A percentile compares a stretch with the other conserved stretches of the same genome.
Evolutionary conservation across 345 rosid genomes (phyloP).

Genomic region (Leavenworthia alabamica): DNA sequence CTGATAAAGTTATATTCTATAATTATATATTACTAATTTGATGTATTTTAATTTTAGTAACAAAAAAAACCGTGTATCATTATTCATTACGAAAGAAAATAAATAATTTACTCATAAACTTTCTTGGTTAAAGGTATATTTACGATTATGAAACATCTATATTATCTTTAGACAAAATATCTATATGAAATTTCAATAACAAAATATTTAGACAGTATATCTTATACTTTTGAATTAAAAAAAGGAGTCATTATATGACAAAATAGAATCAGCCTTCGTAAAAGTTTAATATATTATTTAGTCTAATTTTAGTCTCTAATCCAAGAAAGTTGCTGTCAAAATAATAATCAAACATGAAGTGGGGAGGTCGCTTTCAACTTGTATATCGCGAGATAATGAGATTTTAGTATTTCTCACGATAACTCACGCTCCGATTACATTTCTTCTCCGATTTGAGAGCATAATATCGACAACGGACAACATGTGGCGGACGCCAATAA

Average conservation of each 20-base stretch:
- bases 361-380: slow-evolving; percentile 16
- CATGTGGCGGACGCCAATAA: slow-evolving; percentile 34
- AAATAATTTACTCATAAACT: neutral
- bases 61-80: too few species aligned
- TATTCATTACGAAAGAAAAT: neutral
- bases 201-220: neutral
- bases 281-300: neutral
- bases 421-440: slow-evolving; percentile 6
- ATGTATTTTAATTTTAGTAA: neutral
- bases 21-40: neutral
- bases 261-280: too few species aligned
- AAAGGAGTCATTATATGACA: neutral
- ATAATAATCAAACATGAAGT: neutral
- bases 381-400: neutral
- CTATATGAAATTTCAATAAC: neutral
- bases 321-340: too few species aligned
- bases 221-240: too few species aligned
- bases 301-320: too few species aligned
- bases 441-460: neutral
- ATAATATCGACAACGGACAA: slow-evolving; percentile 25
- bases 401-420: slow-evolving; percentile 6
- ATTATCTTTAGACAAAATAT: neutral
- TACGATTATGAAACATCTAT: neutral
- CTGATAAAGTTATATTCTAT: too few species aligned
- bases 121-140: neutral